Evolutionary conservation across 495 filamentous ascomycete genomes (phyloP), one percentile per base, ranked within the genome.

Genomic region (Penicillium coprophilum): DNA sequence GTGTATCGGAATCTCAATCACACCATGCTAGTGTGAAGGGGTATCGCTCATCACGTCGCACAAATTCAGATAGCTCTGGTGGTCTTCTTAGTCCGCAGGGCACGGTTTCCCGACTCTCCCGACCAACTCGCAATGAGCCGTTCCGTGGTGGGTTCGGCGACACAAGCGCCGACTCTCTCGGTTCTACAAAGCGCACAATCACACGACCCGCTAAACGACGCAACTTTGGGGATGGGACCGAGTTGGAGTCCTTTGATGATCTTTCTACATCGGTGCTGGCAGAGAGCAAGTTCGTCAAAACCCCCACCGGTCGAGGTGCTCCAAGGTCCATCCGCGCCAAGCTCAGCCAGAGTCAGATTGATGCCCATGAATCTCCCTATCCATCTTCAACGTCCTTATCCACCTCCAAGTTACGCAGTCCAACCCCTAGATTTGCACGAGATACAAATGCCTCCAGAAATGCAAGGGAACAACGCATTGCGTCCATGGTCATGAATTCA

Each of bases 231-330:
- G 91, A 96, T 71, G 94, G 94, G 20, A 89, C 82, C 38, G 94
- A 98, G 69, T 75, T 98, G 28, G 93, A 97, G 56, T 83, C 81
- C 12, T 97, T 98, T 68, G 94, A 97, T 62, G 94, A 98, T 73
- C 75, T 98, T 47, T 95, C 95, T 12, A 97, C 91, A 1, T 96
- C 91, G 27, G 86, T 80, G 4, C 82, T 87, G 40, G 83, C 85
- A 17, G 94, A 98, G 68, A 88, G 83, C 51, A 87, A 83, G 65
- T 98, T 85, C 60, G 76, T 91, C 49, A 92, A 92, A 68, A 85
- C 88, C 61, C 92, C 94, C 6, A 72, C 87, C 46, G 84, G 79
- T 44, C 82, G 83, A 62, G 87, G 88, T 20, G 84, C 84, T 31
- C 89, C 87, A 38, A 83, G 84, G 58, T 81, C 83, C 40, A 66